Evolutionary conservation across 306 rosid species (phyloP).

Genomic region (Luffa acutangula): DNA sequence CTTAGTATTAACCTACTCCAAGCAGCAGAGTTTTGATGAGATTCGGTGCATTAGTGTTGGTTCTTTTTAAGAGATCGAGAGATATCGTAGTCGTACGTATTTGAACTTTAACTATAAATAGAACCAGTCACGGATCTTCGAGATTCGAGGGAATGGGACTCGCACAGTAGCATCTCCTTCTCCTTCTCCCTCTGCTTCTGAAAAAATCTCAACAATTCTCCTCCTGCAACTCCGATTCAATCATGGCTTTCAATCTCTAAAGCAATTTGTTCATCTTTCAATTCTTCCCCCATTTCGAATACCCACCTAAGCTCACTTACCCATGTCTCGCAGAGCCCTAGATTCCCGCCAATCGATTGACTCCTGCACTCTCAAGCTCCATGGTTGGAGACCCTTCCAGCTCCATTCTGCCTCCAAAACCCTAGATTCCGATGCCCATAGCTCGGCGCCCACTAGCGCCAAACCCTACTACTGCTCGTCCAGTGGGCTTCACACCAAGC

Average conservation of each 20-base stretch:
- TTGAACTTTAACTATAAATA: neutral
- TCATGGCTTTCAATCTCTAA: neutral
- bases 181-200: neutral
- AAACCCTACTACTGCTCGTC: constrained; percentile 29
- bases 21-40: too few relatives aligned
- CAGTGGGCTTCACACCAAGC: constrained; percentile 39
- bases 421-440: constrained; percentile 34
- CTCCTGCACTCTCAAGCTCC: constrained; percentile 60
- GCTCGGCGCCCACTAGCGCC: constrained; percentile 7
- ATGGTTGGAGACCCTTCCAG: constrained; percentile 67
- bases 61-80: too few relatives aligned
- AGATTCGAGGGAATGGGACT: neutral
- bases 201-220: neutral
- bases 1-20: too few relatives aligned
- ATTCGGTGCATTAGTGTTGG: too few relatives aligned
- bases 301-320: neutral
- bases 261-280: neutral
- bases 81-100: too few relatives aligned
- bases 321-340: constrained; percentile 52
- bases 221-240: neutral
- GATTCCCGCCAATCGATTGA: constrained; percentile 59
- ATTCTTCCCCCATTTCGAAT: neutral
- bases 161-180: neutral
- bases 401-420: constrained; percentile 34
- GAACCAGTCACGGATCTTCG: neutral